Evolutionary conservation across 352 stramenopile genomes (phyloP).

Genomic region (Globisporangium uncinulatum): DNA sequence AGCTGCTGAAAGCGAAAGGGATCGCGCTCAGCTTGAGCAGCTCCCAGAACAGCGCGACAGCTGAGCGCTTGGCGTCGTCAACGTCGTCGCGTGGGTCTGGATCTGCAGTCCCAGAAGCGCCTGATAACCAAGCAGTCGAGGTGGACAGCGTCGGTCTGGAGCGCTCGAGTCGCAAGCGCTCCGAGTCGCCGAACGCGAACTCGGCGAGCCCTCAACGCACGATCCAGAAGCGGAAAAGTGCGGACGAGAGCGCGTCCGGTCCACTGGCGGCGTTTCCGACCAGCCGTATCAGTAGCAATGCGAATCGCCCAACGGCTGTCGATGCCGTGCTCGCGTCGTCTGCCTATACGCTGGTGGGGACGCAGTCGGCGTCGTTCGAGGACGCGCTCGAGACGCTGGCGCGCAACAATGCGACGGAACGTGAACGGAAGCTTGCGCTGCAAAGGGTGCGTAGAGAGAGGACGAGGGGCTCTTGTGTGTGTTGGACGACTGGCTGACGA

Average conservation of each 20-base stretch:
- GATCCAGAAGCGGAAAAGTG: conserved; percentile 44
- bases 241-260: conserved; percentile 3
- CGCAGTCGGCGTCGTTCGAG: conserved; percentile 23
- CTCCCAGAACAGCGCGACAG: conserved; percentile 4
- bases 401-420: conserved; percentile 43
- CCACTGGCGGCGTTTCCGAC: neutral
- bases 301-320: neutral
- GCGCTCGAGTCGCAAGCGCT: conserved; percentile 36
- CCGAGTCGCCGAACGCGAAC: conserved; percentile 38
- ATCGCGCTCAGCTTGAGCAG: conserved; percentile 36
- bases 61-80: conserved; percentile 3
- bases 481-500: neutral
- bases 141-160: conserved; percentile 17
- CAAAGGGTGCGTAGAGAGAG: conserved; percentile 31
- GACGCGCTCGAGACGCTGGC: conserved; percentile 32
- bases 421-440: conserved; percentile 31
- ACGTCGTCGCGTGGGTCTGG: conserved; percentile 15
- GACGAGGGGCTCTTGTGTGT: neutral
- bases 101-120: conserved; percentile 16
- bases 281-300: neutral
- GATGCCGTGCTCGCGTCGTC: neutral
- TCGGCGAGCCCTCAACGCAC: conserved; percentile 28
- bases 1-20: conserved; percentile 49
- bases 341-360: neutral
- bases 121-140: conserved; percentile 10